Evolutionary conservation across 768 basidiomycete genomes (phyloP), one percentile per base, ranked within the genome.

Genomic region (Tricholoma saponaceum): DNA sequence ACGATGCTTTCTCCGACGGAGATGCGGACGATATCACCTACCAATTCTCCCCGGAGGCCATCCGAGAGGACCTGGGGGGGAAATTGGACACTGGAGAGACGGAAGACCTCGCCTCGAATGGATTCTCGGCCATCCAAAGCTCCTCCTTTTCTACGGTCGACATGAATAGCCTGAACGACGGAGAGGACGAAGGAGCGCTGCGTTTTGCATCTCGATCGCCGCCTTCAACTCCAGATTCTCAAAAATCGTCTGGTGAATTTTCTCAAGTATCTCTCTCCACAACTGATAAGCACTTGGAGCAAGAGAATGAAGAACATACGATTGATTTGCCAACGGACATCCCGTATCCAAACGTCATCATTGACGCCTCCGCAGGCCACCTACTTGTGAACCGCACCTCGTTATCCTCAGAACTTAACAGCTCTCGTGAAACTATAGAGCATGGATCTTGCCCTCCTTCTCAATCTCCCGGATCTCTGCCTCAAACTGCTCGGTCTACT

Each of bases 1-100:
- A 90, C 71, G 90, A 91, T 67, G 85, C 86, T 13, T 91, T 91
- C 70, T 78, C 79, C 0, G 84, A 84, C 50, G 74, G 68, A 9
- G 83, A 84, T 8, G 83, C 83, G 57, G 71, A 75, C 39, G 79
- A 81, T 56, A 61, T 73, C 7, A 66, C 67, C 1, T 76, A 79
- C 66, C 76, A 82, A 39, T 88, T 91, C 74, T 82, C 76, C 16
- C 74, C 83, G 3, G 81, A 81, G 44, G 74, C 77, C n/a, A 79
- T 90, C 56, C 83, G 87, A 30, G 72, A 80, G 55, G 87, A 89
- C 56, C 69, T 90, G 51, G 79, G 81, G 49, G 81, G 76, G 66
- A 77, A 78, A 60, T 69, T 76, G 62, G 72, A 71, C n/a, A 60
- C 66, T 51, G 65, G 67, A 39, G 70, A 75, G 51, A 67, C 67